Evolutionary conservation across 345 rosid species (phyloP), one percentile per base, ranked within the genome.

Genomic region (Stellera chamaejasme): DNA sequence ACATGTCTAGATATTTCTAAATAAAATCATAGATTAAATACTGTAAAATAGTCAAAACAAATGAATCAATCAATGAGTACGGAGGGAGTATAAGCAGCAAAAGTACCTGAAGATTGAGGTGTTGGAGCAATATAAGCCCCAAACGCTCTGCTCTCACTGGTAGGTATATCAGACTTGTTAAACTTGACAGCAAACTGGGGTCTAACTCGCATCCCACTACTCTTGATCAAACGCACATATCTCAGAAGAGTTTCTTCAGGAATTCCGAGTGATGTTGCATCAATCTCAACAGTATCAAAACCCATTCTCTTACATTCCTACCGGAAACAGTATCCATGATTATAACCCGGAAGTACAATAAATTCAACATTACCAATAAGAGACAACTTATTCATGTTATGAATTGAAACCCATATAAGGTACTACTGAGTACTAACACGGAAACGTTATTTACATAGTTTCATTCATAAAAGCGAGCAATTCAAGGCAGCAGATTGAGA

Each of bases 301-400:
- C 98, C 99, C 78, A 93, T 58, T 48, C 69, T 74, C 78, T 87
- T 82, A 69, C 99, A 89, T 62, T 86, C 99, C 99, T 84, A 27
- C 50, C 27, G 7, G 56, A 60, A 48, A 16, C 3, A 13, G 9
- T 26, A 16, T 10, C 1, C 41, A 50, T 46, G 25, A 27, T 25
- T 8, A 61, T 41, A 23, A 5, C 10, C 53, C 53, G 7, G 3
- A 12, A 19, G 5, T 5, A 32, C 39, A 8, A 32, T 8, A 32
- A 32, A 32, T 8, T 32, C 39, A 8, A 8, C 5, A 32, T 5
- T 3, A 32, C 1, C 0, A 32, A 32, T 32, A 8, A 32, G 39
- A 32, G 3, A 5, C 9, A 0, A 32, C 9, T 32, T 1, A 8
- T 8, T 5, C 39, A 32, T 32, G 1, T 32, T 19, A 19, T 19